phyloP scores from a whole-genome alignment of 2,329 filamentous ascomycete genomes.

The Monosporascus sp. region DNA sequence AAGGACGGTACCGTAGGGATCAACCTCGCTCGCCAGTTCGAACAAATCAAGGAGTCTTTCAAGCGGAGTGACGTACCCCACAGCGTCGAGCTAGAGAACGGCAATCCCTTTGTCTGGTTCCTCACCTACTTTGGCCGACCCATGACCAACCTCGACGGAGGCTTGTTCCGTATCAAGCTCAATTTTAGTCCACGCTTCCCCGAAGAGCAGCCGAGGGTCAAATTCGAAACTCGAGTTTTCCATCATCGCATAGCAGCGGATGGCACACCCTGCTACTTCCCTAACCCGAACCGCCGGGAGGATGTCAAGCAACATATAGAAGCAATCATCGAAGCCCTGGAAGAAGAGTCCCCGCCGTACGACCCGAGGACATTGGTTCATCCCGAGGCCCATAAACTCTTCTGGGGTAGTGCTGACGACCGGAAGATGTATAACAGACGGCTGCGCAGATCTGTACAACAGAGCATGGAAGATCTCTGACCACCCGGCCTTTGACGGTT shows the following conservation, averaged over 20 bases:
- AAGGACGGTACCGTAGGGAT: slow-evolving; percentile 72
- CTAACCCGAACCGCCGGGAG: slow-evolving; percentile 55
- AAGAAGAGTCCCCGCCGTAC: slow-evolving; percentile 82
- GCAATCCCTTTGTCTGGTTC: slow-evolving; percentile 85
- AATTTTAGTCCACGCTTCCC: slow-evolving; percentile 81
- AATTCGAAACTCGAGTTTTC: slow-evolving; percentile 75
- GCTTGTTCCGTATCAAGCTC: slow-evolving; percentile 77
- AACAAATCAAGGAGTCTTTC: slow-evolving; percentile 73
- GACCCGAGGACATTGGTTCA: slow-evolving; percentile 87
- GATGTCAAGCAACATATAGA: slow-evolving; percentile 81
- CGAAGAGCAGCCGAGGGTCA: slow-evolving; percentile 78
- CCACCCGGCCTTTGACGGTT: background rate
- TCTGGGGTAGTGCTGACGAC: slow-evolving; percentile 75
- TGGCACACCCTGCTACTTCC: slow-evolving; percentile 79
- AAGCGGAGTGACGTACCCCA: slow-evolving; percentile 67
- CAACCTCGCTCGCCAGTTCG: slow-evolving; percentile 77
- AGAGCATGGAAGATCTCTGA: slow-evolving; percentile 54
- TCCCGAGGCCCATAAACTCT: slow-evolving; percentile 77
- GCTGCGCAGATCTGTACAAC: slow-evolving; percentile 71
- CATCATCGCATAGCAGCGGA: slow-evolving; percentile 80
- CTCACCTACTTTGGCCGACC: slow-evolving; percentile 86
- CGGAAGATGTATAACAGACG: slow-evolving; percentile 80
- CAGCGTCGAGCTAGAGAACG: slow-evolving; percentile 69
- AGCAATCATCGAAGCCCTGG: slow-evolving; percentile 73
- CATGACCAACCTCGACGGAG: slow-evolving; percentile 90